Evolutionary conservation across 2,329 filamentous ascomycete genomes (phyloP).

Genomic region (Beauveria rudraprayagi): DNA sequence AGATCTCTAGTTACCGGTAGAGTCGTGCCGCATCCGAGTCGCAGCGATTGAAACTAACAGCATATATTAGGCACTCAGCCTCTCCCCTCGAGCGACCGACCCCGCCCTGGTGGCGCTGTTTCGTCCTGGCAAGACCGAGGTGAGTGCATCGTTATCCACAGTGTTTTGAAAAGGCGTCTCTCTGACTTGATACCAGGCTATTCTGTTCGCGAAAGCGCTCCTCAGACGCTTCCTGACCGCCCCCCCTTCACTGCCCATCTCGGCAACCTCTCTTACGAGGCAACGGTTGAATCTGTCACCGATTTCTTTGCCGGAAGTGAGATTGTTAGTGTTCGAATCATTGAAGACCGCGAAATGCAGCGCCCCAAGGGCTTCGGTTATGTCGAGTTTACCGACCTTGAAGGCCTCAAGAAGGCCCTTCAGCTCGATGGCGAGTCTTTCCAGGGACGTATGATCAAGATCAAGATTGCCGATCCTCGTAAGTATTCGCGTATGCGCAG

Average conservation of each 20-base stretch:
- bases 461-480: constrained; percentile 98
- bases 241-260: constrained; percentile 94
- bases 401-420: constrained; percentile 87
- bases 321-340: constrained; percentile 86
- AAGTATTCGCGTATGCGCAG: constrained; percentile 32
- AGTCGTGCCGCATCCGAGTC: not conserved
- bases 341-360: constrained; percentile 89
- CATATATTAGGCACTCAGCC: constrained; percentile 44
- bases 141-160: constrained; percentile 19
- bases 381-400: constrained; percentile 81
- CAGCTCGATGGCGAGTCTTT: constrained; percentile 74
- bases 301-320: constrained; percentile 82
- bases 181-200: constrained; percentile 38
- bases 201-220: constrained; percentile 63
- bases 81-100: constrained; percentile 43
- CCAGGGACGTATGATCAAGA: constrained; percentile 80
- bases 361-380: constrained; percentile 98
- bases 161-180: not conserved
- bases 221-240: constrained; percentile 68
- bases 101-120: constrained; percentile 26
- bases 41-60: not conserved
- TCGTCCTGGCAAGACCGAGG: constrained; percentile 38
- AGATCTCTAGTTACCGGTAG: constrained; percentile 29
- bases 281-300: constrained; percentile 71
- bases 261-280: constrained; percentile 94